Base-by-base conservation (phyloP, 257 asterid genomes). In the Echium plantagineum region DNA sequence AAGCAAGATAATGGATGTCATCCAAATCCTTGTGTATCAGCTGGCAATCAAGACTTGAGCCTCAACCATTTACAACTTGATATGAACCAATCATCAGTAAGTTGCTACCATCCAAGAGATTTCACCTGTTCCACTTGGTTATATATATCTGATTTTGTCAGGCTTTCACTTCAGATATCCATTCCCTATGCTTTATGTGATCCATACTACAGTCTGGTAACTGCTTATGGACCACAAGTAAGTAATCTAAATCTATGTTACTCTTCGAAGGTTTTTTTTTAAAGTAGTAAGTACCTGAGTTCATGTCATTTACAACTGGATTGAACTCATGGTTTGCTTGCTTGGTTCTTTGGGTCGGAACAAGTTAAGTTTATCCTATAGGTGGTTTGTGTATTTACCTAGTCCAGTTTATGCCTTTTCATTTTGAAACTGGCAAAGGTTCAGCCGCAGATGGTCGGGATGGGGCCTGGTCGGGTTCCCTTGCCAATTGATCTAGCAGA, bases 141-240 rank as follows among this genome's bases (percentile, higher is more conserved):
- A 47, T 13, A n/a, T n/a, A 61, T 15, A 24, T 63, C 57, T 73
- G 42, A 70, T 62, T 28, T 4, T 15, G 59, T 54, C 2, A 31
- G 24, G 19, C 57, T 62, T 32, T 55, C 26, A 4, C 62, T 21
- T 62, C 80, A 80, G 84, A 65, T 74, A 65, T 86, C 76, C 65
- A 63, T 81, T 71, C 85, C 87, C 0, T 74, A 74, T 74, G 74
- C 78, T 63, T 87, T 83, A 65, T 7, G 91, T 12, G 95, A 87
- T 71, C 87, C 96, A 55, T 85, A 76, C 86, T 64, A 61, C 61
- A 54, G 74, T 47, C 63, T 88, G 30, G 83, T 67, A 58, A 53
- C 94, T 51, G 77, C 94, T 60, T 91, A 85, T 47, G 93, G 93
- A 47, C 88, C 87, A 61, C 98, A 78, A 77, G 98, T 85, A 72